These are phyloP conservation scores for Fistulinella staudtii DNA, from an alignment of 1,284 basidiomycete genomes.

Conservation along the genomic window DNA sequence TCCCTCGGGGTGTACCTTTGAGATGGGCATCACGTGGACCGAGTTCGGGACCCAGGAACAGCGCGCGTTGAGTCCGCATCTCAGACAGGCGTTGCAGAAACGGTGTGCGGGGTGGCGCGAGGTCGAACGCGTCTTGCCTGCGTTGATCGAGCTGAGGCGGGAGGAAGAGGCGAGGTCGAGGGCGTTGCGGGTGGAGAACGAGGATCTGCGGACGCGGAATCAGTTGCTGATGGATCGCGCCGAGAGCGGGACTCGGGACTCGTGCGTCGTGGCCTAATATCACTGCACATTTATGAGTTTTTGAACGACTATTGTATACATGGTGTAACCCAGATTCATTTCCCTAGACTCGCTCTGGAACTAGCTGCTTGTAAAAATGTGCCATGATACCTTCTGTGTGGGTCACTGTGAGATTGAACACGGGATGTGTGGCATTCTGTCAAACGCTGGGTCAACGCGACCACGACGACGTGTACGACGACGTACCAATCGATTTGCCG, in stretches of 20 bases:
- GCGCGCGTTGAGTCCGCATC: slow-evolving; percentile 24
- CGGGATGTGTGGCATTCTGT: slow-evolving; percentile 84
- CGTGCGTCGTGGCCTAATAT: slow-evolving; percentile 25
- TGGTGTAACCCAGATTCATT: slow-evolving; percentile 4
- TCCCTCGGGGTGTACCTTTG: slow-evolving; percentile 39
- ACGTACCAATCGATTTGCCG: slow-evolving; percentile 69
- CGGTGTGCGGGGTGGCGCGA: slow-evolving; percentile 44
- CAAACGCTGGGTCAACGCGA: not conserved
- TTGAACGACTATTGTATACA: too few relatives aligned
- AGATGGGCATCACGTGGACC: slow-evolving; percentile 43
- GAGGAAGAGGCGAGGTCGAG: slow-evolving; percentile 45
- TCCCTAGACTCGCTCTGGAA: slow-evolving; percentile 30
- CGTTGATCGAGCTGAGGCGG: slow-evolving; percentile 43
- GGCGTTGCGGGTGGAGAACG: slow-evolving; percentile 45
- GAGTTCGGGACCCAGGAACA: slow-evolving; percentile 16
- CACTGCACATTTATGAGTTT: too few relatives aligned
- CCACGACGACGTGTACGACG: not conserved
- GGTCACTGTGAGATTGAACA: slow-evolving; percentile 82
- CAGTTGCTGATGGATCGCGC: slow-evolving; percentile 40
- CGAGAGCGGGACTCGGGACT: slow-evolving; percentile 14
- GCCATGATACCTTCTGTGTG: slow-evolving; percentile 70
- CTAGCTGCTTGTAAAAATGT: slow-evolving; percentile 70
- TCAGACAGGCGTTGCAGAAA: slow-evolving; percentile 21
- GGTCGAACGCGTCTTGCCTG: slow-evolving; percentile 44
- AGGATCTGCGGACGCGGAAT: slow-evolving; percentile 49